phyloP scores from a whole-genome alignment of 1,139 yeast species.

The Diutina mesorugosa region DNA sequence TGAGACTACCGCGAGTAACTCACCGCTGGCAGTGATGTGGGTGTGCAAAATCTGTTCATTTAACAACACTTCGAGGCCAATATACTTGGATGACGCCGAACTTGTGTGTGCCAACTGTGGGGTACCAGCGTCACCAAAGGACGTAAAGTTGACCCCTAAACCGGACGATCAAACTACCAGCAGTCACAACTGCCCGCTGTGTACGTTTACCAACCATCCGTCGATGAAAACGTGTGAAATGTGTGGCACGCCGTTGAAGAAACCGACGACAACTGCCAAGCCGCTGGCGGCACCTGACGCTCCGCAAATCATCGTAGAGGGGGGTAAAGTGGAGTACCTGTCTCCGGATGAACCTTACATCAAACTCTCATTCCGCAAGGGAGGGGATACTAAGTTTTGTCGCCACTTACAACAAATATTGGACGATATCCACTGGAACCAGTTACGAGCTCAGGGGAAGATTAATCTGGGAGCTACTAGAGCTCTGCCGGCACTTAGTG shows the following conservation, averaged over 20 bases:
- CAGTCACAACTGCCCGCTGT: conserved; percentile 43
- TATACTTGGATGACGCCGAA: conserved; percentile 16
- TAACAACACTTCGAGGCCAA: conserved; percentile 34
- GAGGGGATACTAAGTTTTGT: conserved; percentile 40
- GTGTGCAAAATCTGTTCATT: conserved; percentile 75
- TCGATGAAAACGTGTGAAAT: conserved; percentile 70
- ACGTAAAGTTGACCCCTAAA: conserved; percentile 3
- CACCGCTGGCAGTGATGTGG: conserved; percentile 28
- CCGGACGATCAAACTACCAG: neutral
- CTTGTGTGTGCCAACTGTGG: conserved; percentile 64
- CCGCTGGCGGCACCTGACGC: conserved; percentile 5
- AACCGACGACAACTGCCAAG: neutral
- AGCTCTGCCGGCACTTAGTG: conserved; percentile 7
- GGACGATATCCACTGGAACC: conserved; percentile 35
- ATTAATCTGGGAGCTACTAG: conserved; percentile 1
- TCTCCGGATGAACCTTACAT: conserved; percentile 24
- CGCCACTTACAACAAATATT: conserved; percentile 27
- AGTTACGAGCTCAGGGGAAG: neutral
- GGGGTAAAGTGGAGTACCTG: conserved; percentile 10
- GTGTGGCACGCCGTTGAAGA: conserved; percentile 45
- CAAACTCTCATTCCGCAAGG: conserved; percentile 50
- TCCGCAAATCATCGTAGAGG: conserved; percentile 4
- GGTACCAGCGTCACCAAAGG: conserved; percentile 16
- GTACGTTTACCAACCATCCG: conserved; percentile 83
- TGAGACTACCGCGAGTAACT: neutral